Conservation (phyloP, 2,329 filamentous ascomycete species). For the Elsinoe arachidis region DNA sequence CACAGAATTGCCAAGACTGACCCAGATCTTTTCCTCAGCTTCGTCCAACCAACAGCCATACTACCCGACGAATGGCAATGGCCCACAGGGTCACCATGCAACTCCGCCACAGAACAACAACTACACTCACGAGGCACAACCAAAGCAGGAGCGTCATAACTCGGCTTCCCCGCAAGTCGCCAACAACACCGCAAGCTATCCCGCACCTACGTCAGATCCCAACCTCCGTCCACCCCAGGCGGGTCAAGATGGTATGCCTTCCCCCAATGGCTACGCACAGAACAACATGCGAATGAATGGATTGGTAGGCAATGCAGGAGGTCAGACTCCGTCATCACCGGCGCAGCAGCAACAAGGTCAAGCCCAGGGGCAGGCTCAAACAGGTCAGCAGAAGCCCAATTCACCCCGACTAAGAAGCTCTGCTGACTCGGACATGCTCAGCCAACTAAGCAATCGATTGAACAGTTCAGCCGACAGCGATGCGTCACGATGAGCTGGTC, state of each 20-base stretch:
- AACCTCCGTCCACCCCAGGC: slow-evolving; percentile 2
- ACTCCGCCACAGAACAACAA: slow-evolving; percentile 10
- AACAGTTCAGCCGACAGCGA: not conserved
- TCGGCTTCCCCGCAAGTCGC: slow-evolving; percentile 14
- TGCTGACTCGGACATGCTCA: slow-evolving; percentile 37
- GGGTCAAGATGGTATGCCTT: slow-evolving; percentile 6
- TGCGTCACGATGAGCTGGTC: not conserved
- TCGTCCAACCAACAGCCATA: slow-evolving; percentile 33
- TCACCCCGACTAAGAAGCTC: slow-evolving; percentile 26
- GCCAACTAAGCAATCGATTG: slow-evolving; percentile 29
- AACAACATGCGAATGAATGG: slow-evolving; percentile 12
- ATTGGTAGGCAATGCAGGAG: slow-evolving; percentile 19
- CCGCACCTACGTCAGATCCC: slow-evolving; percentile 6
- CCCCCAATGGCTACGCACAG: not conserved
- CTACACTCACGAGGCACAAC: slow-evolving; percentile 8
- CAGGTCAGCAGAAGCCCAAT: slow-evolving; percentile 12
- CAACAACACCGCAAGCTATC: not conserved
- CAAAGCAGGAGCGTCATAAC: slow-evolving; percentile 5
- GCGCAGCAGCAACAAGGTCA: slow-evolving; percentile 9
- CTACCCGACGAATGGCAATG: slow-evolving; percentile 23
- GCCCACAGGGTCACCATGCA: not conserved
- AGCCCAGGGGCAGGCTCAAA: slow-evolving; percentile 12
- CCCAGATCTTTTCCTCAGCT: slow-evolving; percentile 35
- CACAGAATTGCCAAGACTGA: slow-evolving; percentile 37
- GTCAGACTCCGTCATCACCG: slow-evolving; percentile 28